Conservation (phyloP, 306 rosid genomes). For the Ormosia emarginata region DNA sequence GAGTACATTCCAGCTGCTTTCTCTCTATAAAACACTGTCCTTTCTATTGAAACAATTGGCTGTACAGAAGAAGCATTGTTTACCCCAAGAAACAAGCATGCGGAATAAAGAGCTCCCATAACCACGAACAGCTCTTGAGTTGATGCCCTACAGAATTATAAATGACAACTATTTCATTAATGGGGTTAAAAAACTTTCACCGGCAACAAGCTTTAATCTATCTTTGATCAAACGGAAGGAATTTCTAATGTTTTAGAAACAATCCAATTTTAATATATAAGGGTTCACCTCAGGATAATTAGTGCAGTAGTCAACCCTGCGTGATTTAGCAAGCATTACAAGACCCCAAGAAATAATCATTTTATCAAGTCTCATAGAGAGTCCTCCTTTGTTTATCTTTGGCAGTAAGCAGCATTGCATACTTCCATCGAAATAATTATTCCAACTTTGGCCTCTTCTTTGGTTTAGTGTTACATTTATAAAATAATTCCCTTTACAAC, state of each 20-base stretch:
- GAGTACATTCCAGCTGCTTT: conserved; percentile 94
- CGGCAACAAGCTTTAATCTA: not conserved
- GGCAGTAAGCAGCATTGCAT: not conserved
- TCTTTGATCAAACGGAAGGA: not conserved
- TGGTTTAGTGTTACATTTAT: not conserved
- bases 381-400: not conserved
- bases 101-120: conserved; percentile 85
- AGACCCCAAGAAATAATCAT: not conserved
- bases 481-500: not conserved
- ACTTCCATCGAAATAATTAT: not conserved
- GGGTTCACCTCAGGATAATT: not conserved
- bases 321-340: not conserved
- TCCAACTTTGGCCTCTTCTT: not conserved
- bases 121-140: conserved; percentile 58
- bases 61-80: conserved; percentile 87
- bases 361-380: not conserved
- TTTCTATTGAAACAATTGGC: conserved; percentile 90
- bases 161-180: not conserved
- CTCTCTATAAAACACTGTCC: conserved; percentile 89
- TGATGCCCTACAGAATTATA: conserved; percentile 43
- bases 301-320: not conserved
- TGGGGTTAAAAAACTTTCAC: not conserved
- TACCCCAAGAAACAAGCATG: conserved; percentile 80
- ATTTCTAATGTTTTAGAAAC: not conserved
- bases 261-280: not conserved